Percentiles rank a stretch among this genome's conserved stretches.
Conservation (phyloP, 768 basidiomycete species). For the Panellus pusillus region DNA sequence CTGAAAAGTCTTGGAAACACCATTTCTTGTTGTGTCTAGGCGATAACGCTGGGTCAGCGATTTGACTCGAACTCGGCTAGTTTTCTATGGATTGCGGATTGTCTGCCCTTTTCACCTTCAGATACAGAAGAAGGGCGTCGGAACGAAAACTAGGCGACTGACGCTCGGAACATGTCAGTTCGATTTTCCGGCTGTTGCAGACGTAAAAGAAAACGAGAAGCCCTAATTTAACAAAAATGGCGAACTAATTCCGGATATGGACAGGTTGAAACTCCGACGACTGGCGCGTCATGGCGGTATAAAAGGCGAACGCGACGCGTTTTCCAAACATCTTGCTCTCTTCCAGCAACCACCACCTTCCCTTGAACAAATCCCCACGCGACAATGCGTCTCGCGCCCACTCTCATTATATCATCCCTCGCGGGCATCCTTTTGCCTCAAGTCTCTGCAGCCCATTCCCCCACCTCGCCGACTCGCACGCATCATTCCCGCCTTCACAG, state of each 20-base stretch:
- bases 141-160: too few relatives aligned
- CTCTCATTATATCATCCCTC: conserved; percentile 14
- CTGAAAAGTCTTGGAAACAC: too few relatives aligned
- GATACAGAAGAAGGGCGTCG: too few relatives aligned
- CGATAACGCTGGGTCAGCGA: too few relatives aligned
- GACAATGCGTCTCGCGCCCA: conserved; percentile 15
- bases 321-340: conserved; percentile 5
- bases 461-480: not conserved
- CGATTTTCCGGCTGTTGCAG: not conserved
- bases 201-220: not conserved
- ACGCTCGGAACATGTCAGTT: not conserved
- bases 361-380: not conserved
- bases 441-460: not conserved
- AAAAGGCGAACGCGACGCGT: not conserved
- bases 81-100: too few relatives aligned
- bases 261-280: conserved; percentile 4
- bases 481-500: conserved; percentile 4
- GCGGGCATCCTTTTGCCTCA: not conserved
- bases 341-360: conserved; percentile 16
- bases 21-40: too few relatives aligned
- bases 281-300: conserved; percentile 4
- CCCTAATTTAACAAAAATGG: too few relatives aligned
- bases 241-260: too few relatives aligned
- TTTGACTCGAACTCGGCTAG: too few relatives aligned
- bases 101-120: too few relatives aligned